These are phyloP conservation scores for Gossypium gossypioides DNA, from an alignment of 441 rosid genomes.

Conservation along the genomic window DNA sequence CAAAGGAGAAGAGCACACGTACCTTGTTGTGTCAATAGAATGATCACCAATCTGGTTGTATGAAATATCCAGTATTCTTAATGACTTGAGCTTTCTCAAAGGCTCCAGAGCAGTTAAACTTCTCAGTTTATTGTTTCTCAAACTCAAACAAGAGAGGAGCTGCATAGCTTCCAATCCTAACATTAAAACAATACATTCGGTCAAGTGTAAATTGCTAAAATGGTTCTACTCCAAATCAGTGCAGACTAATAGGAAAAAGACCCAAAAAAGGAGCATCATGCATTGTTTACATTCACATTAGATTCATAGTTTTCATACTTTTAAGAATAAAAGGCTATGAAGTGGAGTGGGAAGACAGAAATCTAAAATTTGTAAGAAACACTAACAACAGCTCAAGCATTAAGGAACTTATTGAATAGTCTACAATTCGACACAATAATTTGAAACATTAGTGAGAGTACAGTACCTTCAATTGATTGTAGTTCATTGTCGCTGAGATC, in stretches of 20 bases:
- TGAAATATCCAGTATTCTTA: constrained; percentile 64
- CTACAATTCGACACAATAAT: not conserved
- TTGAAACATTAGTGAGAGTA: constrained; percentile 8
- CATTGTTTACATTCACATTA: not conserved
- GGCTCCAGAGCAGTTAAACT: constrained; percentile 68
- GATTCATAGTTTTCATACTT: not conserved
- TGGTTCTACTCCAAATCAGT: not conserved
- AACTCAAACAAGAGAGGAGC: constrained; percentile 54
- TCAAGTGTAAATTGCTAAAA: not conserved
- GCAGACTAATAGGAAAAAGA: too few species aligned
- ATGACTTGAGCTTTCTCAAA: constrained; percentile 45
- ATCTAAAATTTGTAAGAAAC: not conserved
- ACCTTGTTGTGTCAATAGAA: constrained; percentile 65
- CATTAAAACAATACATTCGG: not conserved
- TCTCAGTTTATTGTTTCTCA: constrained; percentile 62
- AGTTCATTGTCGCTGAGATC: constrained; percentile 83
- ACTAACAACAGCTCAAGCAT: not conserved
- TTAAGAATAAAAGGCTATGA: not conserved
- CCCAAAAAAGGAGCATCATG: not conserved
- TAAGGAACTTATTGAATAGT: not conserved
- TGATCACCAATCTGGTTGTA: constrained; percentile 71
- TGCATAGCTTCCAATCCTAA: constrained; percentile 85
- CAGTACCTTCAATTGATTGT: constrained; percentile 68
- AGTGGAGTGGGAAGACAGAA: not conserved
- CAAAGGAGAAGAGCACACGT: constrained; percentile 60